Evolutionary conservation across 23 red algal genomes (phyloP).

Genomic region (Chondrus crispus): DNA sequence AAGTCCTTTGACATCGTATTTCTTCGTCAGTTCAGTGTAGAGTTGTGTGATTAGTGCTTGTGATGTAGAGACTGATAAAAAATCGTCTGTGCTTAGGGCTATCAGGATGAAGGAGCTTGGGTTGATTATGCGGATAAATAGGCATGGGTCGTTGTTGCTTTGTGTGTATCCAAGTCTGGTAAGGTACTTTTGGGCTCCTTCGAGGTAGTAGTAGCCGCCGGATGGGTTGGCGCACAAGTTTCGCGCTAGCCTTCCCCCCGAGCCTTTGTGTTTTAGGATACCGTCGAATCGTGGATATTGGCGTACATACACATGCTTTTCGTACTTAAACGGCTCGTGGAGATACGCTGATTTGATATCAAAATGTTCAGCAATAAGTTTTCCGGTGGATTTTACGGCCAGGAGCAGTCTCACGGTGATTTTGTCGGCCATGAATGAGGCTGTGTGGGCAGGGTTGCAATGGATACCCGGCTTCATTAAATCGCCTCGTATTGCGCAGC

Average conservation of each 20-base stretch:
- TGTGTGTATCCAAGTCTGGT: neutral
- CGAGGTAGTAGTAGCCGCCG: neutral
- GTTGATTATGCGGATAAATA: neutral
- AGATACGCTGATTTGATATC: slow-evolving; percentile 33
- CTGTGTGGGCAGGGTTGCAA: slow-evolving; percentile 19
- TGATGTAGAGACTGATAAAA: neutral
- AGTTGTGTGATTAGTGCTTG: neutral
- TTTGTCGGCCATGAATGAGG: neutral
- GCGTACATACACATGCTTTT: neutral
- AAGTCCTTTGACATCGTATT: neutral
- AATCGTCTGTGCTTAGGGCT: neutral
- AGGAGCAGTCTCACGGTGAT: neutral
- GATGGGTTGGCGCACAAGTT: slow-evolving; percentile 18
- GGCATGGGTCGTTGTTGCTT: neutral
- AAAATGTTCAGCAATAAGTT: neutral
- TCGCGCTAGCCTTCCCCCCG: neutral
- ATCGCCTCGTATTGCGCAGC: slow-evolving; percentile 41
- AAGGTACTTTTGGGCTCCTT: neutral
- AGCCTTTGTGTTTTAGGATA: neutral
- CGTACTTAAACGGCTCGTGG: neutral
- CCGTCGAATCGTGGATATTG: neutral
- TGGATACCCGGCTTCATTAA: slow-evolving; percentile 39
- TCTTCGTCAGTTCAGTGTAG: neutral
- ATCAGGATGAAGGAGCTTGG: neutral
- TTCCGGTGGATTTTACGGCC: neutral